Percentiles rank a stretch among this genome's conserved stretches.
Conservation (phyloP, 2,329 filamentous ascomycete species). For the Cercospora zeae-maydis region DNA sequence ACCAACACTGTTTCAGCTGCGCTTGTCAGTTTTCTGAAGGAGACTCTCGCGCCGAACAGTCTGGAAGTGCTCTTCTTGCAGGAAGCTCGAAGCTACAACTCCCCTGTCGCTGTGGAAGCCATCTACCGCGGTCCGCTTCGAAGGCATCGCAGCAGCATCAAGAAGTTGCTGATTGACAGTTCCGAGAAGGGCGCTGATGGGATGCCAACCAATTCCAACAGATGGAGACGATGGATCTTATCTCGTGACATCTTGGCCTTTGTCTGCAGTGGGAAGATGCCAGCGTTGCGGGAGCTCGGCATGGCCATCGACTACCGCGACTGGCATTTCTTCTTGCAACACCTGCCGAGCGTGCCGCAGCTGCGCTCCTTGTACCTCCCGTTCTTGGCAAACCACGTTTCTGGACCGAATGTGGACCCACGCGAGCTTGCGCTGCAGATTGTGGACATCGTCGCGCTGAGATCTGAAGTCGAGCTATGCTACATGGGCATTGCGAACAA, state of each 20-base stretch:
- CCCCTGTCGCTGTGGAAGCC: slow-evolving; percentile 62
- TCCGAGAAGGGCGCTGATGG: slow-evolving; percentile 51
- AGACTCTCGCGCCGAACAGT: slow-evolving; percentile 72
- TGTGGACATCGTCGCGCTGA: slow-evolving; percentile 71
- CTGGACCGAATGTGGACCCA: slow-evolving; percentile 54
- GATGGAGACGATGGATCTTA: slow-evolving; percentile 69
- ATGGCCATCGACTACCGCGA: slow-evolving; percentile 70
- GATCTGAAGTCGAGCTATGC: slow-evolving; percentile 71
- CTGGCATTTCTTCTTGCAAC: slow-evolving; percentile 78
- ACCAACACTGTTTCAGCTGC: slow-evolving; percentile 68
- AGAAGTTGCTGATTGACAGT: slow-evolving; percentile 71
- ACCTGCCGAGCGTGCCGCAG: slow-evolving; percentile 66
- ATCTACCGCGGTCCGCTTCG: slow-evolving; percentile 69
- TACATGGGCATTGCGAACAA: slow-evolving; percentile 74
- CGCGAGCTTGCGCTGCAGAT: slow-evolving; percentile 72
- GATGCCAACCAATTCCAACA: slow-evolving; percentile 38
- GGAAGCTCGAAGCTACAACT: slow-evolving; percentile 56
- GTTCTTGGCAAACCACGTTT: slow-evolving; percentile 61
- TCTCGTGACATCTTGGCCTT: slow-evolving; percentile 66
- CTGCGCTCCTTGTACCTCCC: slow-evolving; percentile 69
- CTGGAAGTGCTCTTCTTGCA: slow-evolving; percentile 77
- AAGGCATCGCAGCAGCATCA: slow-evolving; percentile 67
- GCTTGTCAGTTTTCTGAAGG: slow-evolving; percentile 70
- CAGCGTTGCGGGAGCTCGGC: slow-evolving; percentile 65
- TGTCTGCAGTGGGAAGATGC: slow-evolving; percentile 74